phyloP scores from a whole-genome alignment of 768 basidiomycete species.

The Clitopilus hobsonii region DNA sequence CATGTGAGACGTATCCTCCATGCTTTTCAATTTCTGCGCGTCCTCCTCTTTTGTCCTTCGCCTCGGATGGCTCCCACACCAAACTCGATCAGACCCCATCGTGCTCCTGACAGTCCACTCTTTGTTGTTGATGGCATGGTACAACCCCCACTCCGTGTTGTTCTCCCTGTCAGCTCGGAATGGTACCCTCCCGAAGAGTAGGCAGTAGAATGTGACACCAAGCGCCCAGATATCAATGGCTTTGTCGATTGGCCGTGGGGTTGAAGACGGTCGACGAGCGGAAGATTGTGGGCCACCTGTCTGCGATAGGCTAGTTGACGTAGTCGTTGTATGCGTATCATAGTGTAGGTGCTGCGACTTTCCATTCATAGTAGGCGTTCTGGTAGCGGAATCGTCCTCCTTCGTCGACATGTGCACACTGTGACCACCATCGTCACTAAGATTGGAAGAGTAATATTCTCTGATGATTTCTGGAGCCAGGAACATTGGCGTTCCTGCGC shows the following conservation, averaged over 20 bases:
- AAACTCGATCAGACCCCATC: slow-evolving; percentile 69
- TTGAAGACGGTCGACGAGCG: slow-evolving; percentile 23
- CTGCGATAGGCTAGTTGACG: not conserved
- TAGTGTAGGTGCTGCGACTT: slow-evolving; percentile 8
- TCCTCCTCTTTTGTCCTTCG: not conserved
- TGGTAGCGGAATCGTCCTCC: slow-evolving; percentile 3
- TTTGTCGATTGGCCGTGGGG: slow-evolving; percentile 68
- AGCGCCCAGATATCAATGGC: slow-evolving; percentile 98
- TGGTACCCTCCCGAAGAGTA: slow-evolving; percentile 84
- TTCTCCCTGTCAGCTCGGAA: slow-evolving; percentile 39
- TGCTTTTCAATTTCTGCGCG: not conserved
- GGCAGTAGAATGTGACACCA: slow-evolving; percentile 92
- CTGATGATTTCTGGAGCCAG: slow-evolving; percentile 93
- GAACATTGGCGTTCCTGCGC: slow-evolving; percentile 94
- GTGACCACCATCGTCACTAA: slow-evolving; percentile 14
- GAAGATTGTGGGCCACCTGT: not conserved
- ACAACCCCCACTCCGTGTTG: slow-evolving; percentile 65
- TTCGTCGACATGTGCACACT: slow-evolving; percentile 7
- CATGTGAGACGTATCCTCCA: not conserved
- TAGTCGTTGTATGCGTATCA: not conserved
- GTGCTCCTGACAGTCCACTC: slow-evolving; percentile 63
- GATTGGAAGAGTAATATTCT: slow-evolving; percentile 43
- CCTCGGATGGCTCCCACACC: not conserved
- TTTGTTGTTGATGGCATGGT: slow-evolving; percentile 71
- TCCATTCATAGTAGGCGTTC: slow-evolving; percentile 22